Base-by-base conservation (phyloP, 768 basidiomycete genomes). In the Fomitopsis serialis region DNA sequence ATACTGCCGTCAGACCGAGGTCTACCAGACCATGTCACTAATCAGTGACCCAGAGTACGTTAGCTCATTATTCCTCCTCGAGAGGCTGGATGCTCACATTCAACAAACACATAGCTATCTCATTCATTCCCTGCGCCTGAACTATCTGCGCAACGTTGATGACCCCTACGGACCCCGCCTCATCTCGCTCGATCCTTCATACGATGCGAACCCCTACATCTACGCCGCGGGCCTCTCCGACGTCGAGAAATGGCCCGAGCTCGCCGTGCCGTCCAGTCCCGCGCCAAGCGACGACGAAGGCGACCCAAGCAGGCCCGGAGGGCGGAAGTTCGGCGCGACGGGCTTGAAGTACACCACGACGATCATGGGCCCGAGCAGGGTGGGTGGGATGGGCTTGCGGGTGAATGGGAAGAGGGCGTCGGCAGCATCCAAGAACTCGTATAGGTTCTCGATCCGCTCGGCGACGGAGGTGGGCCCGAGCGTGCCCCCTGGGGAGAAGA, bases 111-210 rank as follows among this genome's bases (percentile, higher is more conserved):
- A 4, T 37, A 86, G 84, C 44, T 82, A 85, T 65, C 75, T 96
- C 35, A 88, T 95, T 8, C 95, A 97, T 66, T 82, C 80, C 58
- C 74, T 97, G 5, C 85, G 94, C 5, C 74, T 98, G 24, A 82
- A 87, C 12, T 93, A 94, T 65, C 76, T 98, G n/a, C 87, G 92
- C 55, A 82, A 87, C 60, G 83, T 92, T 37, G 88, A 92, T 53
- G 94, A 97, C 63, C 84, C 87, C 1, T 91, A 94, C 63, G 89
- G 89, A 13, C 72, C 84, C 0, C 81, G 92, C 27, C 76, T 96
- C 63, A 85, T 97, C 61, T 81, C 90, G 6, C 74, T 95, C 47
- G 84, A 86, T 63, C 86, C 87, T 0, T 78, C 82, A 0, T 89
- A 92, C 72, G 72, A 81, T 17, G 76, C 84, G 12, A 96, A 95